Evolutionary conservation across 805 yeast genomes (phyloP).

Genomic region (Lachancea thermotolerans): DNA sequence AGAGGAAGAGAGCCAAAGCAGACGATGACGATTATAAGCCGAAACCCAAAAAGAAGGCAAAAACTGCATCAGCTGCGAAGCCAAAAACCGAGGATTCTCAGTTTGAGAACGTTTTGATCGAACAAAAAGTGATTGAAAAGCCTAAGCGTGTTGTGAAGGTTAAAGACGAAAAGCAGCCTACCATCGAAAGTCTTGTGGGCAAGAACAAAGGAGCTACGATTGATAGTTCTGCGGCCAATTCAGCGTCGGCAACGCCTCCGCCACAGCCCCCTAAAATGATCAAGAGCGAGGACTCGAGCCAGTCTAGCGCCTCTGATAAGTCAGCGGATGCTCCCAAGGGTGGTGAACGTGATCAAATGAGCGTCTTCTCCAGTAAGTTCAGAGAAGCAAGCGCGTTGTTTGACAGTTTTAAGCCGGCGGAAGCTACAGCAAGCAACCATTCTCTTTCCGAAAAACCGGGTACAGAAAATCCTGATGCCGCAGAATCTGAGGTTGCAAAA

Average conservation of each 20-base stretch:
- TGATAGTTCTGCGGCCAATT: neutral
- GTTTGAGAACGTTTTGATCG: constrained; percentile 24
- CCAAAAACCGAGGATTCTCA: constrained; percentile 24
- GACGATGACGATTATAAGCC: constrained; percentile 32
- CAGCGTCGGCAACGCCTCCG: constrained; percentile 7
- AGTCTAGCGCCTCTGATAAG: neutral
- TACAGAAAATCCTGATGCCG: neutral
- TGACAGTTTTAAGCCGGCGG: constrained; percentile 12
- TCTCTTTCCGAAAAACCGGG: neutral
- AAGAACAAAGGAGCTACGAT: neutral
- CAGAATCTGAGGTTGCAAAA: neutral
- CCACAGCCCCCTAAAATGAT: constrained; percentile 1
- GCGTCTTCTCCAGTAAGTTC: constrained; percentile 28
- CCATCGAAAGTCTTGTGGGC: constrained; percentile 7
- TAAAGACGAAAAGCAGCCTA: constrained; percentile 17
- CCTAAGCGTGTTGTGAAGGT: constrained; percentile 21
- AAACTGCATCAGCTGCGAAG: constrained; percentile 15
- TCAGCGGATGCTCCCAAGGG: constrained; percentile 8
- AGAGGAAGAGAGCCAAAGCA: constrained; percentile 21
- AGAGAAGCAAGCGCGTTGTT: constrained; percentile 28
- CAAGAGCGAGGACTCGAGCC: constrained; percentile 1
- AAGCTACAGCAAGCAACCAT: neutral
- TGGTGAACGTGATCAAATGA: constrained; percentile 13
- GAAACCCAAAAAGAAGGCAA: constrained; percentile 21
- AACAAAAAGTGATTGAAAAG: constrained; percentile 22